Conservation (phyloP, 2,329 filamentous ascomycete species). For the Alternaria ventricosa region DNA sequence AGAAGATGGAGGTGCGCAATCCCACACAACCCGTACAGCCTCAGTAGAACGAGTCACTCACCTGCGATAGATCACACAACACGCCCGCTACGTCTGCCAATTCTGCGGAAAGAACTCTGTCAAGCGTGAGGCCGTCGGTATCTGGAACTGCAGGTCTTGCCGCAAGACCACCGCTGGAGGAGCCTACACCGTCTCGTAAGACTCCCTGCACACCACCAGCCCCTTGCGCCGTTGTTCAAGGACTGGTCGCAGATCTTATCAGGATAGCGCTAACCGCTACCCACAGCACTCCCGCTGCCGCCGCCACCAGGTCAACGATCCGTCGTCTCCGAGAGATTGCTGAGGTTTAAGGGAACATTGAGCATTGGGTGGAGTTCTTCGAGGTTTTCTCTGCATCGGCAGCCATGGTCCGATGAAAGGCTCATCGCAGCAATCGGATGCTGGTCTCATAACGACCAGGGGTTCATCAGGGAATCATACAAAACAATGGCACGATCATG, state of each 20-base stretch:
- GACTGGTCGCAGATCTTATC: background rate
- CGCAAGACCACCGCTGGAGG: conserved; percentile 92
- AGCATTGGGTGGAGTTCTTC: conserved; percentile 44
- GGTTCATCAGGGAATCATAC: conserved; percentile 43
- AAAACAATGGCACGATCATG: conserved; percentile 47
- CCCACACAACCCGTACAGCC: conserved; percentile 5
- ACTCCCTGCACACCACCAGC: conserved; percentile 13
- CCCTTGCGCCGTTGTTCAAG: background rate
- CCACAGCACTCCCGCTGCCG: conserved; percentile 84
- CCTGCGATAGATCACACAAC: conserved; percentile 76
- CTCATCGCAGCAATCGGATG: conserved; percentile 40
- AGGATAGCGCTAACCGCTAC: conserved; percentile 31
- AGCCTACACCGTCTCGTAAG: conserved; percentile 96
- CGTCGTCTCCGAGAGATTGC: conserved; percentile 96
- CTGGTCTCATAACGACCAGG: conserved; percentile 45
- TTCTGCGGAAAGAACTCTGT: conserved; percentile 94
- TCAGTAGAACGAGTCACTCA: conserved; percentile 27
- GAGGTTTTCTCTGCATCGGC: conserved; percentile 45
- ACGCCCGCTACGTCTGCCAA: conserved; percentile 93
- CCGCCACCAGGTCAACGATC: conserved; percentile 94
- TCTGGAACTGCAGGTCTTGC: conserved; percentile 97
- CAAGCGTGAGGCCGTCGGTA: conserved; percentile 86
- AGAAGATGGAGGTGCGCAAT: conserved; percentile 84
- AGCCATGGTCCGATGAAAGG: conserved; percentile 38
- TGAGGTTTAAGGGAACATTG: conserved; percentile 73